Evolutionary conservation across 2,329 filamentous ascomycete genomes (phyloP), one percentile per base, ranked within the genome.

Genomic region (Colletotrichum sp.): DNA sequence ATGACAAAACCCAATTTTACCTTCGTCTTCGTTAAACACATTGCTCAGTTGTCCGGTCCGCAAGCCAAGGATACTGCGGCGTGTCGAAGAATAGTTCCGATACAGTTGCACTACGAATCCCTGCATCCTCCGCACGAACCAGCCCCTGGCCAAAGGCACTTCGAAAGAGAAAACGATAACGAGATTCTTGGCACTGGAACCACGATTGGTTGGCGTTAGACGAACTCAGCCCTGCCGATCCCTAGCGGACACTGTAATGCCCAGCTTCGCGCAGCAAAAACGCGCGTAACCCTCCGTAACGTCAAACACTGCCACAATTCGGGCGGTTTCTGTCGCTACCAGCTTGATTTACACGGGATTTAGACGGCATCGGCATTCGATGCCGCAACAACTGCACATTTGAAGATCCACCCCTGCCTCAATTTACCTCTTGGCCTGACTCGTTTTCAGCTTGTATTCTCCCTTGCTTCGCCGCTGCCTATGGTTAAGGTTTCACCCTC

Each of bases 131-230:
- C 21, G 44, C 65, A 34, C 65, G 6, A 57, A 34, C 65, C 60
- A 24, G 30, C n/a, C 65, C 5, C n/a, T 36, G 39, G 59, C n/a
- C 21, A 30, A 16, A 28, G 59, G 10, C 16, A 34, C n/a, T 4
- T 71, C 68, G 68, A 71, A 64, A 26, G 68, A 62, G 64, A 66
- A 36, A 71, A 71, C 68, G 68, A 71, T 9, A 71, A 71, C 68
- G 68, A 70, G 57, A 34, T 18, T n/a, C 59, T 32, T 30, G 28
- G 28, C 66, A 26, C 21, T n/a, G 30, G 6, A 21, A 21, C 57
- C 24, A 62, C 6, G 15, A 26, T 32, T 34, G 18, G 18, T 62
- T 62, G 15, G 36, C 8, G 10, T 30, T 44, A 21, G 9, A 24
- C 39, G n/a, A 66, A n/a, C 9, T 49, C 28, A 52, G 26, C 63